Evolutionary conservation across 2,329 filamentous ascomycete species (phyloP).

Genomic region (Fusarium longipes): DNA sequence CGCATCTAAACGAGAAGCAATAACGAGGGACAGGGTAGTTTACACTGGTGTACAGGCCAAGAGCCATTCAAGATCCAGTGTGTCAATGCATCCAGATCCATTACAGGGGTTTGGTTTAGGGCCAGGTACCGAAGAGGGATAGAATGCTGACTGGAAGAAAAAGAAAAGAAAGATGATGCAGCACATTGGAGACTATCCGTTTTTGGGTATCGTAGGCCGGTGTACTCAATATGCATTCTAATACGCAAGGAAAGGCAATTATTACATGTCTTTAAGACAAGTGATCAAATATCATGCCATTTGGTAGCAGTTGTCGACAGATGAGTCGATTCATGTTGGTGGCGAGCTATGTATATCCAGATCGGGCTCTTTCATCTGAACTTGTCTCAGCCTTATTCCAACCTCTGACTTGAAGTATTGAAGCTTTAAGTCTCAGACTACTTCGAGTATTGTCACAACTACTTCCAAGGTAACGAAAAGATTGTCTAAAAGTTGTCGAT

Average conservation of each 20-base stretch:
- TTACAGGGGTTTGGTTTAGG: constrained; percentile 19
- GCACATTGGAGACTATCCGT: constrained; percentile 7
- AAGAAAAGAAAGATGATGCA: background rate
- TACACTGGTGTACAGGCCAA: background rate
- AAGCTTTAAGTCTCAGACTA: background rate
- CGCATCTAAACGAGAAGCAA: background rate
- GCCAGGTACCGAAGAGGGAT: background rate
- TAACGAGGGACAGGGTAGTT: background rate
- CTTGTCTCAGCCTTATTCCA: background rate
- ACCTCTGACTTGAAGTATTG: background rate
- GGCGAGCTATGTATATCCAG: background rate
- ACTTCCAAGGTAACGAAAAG: background rate
- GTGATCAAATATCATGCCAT: background rate
- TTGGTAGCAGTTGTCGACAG: background rate
- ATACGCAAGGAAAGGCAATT: background rate
- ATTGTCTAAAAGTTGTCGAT: background rate
- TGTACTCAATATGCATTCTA: background rate
- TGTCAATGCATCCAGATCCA: constrained; percentile 20
- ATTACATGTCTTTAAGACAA: background rate
- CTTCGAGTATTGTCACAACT: no score
- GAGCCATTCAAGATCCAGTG: constrained; percentile 18
- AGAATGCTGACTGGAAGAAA: background rate
- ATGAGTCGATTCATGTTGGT: background rate
- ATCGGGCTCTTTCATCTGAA: background rate
- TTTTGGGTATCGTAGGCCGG: background rate